Evolutionary conservation across 2,329 filamentous ascomycete species (phyloP).

Genomic region (Apiospora pterosperma): DNA sequence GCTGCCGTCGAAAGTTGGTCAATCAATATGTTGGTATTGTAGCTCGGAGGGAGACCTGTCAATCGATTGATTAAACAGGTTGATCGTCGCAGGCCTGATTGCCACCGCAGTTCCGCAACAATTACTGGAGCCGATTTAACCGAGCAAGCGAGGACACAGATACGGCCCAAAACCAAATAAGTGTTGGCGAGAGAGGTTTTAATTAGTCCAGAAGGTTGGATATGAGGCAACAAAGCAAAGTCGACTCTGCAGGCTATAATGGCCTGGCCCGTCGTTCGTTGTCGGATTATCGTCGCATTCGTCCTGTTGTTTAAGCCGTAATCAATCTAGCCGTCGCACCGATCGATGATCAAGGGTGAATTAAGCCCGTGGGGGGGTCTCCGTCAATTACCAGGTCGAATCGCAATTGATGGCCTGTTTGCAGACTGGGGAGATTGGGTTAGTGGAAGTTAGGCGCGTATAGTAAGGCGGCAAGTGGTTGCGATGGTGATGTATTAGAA

Average conservation of each 20-base stretch:
- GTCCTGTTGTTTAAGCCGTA: conserved; percentile 1
- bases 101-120: conserved; percentile 1
- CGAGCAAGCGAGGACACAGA: not conserved
- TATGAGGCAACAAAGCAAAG: not conserved
- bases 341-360: not conserved
- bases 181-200: not conserved
- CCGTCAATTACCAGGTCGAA: not conserved
- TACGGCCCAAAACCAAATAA: not conserved
- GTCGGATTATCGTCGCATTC: conserved; percentile 8
- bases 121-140: conserved; percentile 1
- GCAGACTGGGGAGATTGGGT: not conserved
- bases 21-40: not conserved
- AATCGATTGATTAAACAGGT: not conserved
- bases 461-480: not conserved
- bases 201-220: not conserved
- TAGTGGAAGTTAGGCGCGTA: not conserved
- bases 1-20: not conserved
- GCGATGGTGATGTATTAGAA: not conserved
- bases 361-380: not conserved
- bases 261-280: conserved; percentile 10
- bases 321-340: not conserved
- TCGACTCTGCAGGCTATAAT: conserved; percentile 7
- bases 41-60: not conserved
- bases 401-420: not conserved
- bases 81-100: not conserved